Conservation (phyloP, 2,329 filamentous ascomycete species). For the Xylaria hypoxylon region DNA sequence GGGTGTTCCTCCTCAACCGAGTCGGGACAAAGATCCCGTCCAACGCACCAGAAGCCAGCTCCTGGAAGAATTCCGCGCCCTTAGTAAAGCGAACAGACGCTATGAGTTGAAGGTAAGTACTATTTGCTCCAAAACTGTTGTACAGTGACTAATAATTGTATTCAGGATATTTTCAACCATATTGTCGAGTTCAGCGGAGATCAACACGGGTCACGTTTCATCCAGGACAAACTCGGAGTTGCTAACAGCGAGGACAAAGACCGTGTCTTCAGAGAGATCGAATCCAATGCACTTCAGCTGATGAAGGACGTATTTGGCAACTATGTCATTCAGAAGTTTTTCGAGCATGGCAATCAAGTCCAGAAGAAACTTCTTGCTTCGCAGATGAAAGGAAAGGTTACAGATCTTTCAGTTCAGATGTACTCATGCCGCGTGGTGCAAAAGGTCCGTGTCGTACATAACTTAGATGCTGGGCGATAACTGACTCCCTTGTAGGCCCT, state of each 20-base stretch:
- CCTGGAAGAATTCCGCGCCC: slow-evolving; percentile 83
- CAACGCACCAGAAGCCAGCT: slow-evolving; percentile 76
- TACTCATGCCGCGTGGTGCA: slow-evolving; percentile 97
- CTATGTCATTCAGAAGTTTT: slow-evolving; percentile 98
- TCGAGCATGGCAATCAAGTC: slow-evolving; percentile 92
- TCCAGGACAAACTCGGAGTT: slow-evolving; percentile 89
- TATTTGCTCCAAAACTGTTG: neutral
- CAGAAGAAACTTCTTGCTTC: slow-evolving; percentile 90
- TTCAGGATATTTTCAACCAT: slow-evolving; percentile 82
- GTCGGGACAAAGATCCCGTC: slow-evolving; percentile 68
- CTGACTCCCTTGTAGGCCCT: slow-evolving; percentile 71
- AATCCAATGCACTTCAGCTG: slow-evolving; percentile 83
- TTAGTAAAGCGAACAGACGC: slow-evolving; percentile 75
- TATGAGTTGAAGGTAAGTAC: slow-evolving; percentile 79
- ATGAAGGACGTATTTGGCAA: slow-evolving; percentile 99
- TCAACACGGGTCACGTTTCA: slow-evolving; percentile 94
- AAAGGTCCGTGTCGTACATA: slow-evolving; percentile 69
- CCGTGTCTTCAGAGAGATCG: slow-evolving; percentile 86
- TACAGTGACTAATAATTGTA: slow-evolving; percentile 32
- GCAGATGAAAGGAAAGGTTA: slow-evolving; percentile 87
- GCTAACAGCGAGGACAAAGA: slow-evolving; percentile 98
- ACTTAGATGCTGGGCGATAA: neutral
- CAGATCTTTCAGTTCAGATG: slow-evolving; percentile 84
- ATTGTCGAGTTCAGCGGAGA: slow-evolving; percentile 96
- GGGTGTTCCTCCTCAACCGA: slow-evolving; percentile 51